Evolutionary conservation across 495 filamentous ascomycete species (phyloP), one percentile per base, ranked within the genome.

Genomic region (Geoglossum glabrum): DNA sequence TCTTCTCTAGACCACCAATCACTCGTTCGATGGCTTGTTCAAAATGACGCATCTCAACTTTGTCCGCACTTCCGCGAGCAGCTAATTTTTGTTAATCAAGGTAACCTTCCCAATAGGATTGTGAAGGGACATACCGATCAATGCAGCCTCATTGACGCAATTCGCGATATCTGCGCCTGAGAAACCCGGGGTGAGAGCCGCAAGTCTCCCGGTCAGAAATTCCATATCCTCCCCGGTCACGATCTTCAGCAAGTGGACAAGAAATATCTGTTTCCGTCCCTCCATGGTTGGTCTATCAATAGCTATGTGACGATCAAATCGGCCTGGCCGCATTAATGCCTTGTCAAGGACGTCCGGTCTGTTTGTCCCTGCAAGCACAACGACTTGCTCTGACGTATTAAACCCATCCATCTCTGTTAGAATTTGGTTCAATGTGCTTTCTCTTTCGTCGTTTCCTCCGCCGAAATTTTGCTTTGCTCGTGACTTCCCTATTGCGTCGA

Each of bases 351-450:
- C 80, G 68, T 97, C 92, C 30, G 88, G 82, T 68, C 92, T 76
- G 70, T 97, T 97, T 40, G 92, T 98, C 73, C 93, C 92, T 49
- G 92, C 92, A 57, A 98, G 78, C n/a, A 98, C 92, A 57, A 97
- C 90, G 33, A 98, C 85, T 72, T 97, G 93, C 64, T 98, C 92
- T 0, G 85, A 79, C 9, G 92, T 97, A 66, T 96, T 97, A 79
- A 97, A 97, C 55, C 92, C 92, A 68, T 98, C 92, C 92, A 98
- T 98, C 68, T 98, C 93, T 0, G 92, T 98, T 54, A 98, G 76
- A 58, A 98, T 95, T 71, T 98, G 92, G 68, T 98, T 98, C 43
- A 98, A 80, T 1, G 92, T 98, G 50, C 84, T 85, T 69, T 98
- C 92, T 64, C 92, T 81, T 73, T 98, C 92, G 65, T 97, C 93